Conservation (phyloP, 352 stramenopile genomes). For the Phytophthora melonis region DNA sequence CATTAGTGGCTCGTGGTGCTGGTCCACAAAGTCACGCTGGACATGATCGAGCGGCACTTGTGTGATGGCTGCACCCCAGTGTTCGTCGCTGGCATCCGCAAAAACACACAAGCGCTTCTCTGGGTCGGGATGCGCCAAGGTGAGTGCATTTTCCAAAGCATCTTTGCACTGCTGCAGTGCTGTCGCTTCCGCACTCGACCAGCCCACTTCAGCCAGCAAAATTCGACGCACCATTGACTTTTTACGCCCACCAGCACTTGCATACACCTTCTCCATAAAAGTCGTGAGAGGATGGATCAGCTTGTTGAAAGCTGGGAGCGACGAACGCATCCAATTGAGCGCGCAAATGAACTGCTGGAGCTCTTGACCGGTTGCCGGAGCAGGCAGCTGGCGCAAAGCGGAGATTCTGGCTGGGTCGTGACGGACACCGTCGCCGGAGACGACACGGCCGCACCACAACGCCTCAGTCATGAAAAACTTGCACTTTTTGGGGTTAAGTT, state of each 20-base stretch:
- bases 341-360: constrained; percentile 12
- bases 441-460: no score
- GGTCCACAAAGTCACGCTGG: background rate
- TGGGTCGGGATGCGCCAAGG: constrained; percentile 6
- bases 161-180: background rate
- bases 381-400: constrained; percentile 1
- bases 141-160: background rate
- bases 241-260: constrained; percentile 2
- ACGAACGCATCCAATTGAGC: constrained; percentile 14
- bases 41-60: background rate
- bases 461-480: no score
- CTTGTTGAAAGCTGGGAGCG: constrained; percentile 12
- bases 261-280: constrained; percentile 14
- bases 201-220: background rate
- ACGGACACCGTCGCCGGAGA: background rate
- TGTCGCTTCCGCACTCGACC: background rate
- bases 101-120: no score
- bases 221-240: background rate
- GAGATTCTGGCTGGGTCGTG: constrained; percentile 1
- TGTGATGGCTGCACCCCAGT: no score
- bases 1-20: constrained; percentile 13
- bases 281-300: background rate
- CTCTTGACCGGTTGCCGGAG: constrained; percentile 6
- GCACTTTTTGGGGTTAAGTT: no score
- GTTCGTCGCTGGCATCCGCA: no score